Base-by-base conservation (phyloP, 371 early-diverging fungal species). In the Apophysomyces variabilis region DNA sequence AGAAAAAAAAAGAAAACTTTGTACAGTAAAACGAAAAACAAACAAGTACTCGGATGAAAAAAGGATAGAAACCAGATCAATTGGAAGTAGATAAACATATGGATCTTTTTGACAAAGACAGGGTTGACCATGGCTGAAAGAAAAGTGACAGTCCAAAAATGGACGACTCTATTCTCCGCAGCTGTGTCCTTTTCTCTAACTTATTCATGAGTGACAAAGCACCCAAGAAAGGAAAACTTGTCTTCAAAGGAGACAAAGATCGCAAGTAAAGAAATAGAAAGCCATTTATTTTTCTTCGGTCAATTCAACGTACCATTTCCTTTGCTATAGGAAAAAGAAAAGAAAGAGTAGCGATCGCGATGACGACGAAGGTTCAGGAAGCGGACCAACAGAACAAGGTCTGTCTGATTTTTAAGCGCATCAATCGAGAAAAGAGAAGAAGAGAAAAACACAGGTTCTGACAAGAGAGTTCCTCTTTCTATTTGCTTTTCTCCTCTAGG, bases 211-310 rank as follows among this genome's bases (percentile, higher is more conserved):
- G 74, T 61, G 65, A 50, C 41, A 66, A 68, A 65, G 45, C 65
- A 57, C 72, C 68, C 50, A 85, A 80, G 60, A 75, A 67, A 59
- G 74, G 72, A 21, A 86, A 85, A 50, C 82, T 88, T 26, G 59
- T 70, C 7, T 87, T 88, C 71, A 88, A 88, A 67, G 89, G 89
- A 4, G 89, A 88, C 2, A 81, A 81, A 41, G 74, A 75, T 44
- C 66, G 75, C 54, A 83, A 79, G 81, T 84, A 76, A 66, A 65
- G 44, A 50, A 21, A 21, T 9, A 47, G n/a, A 47, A 13, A 2
- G 47, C 7, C 11, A 13, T 14, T 21, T 64, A 57, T 11, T 58
- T 43, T 65, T 50, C 6, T 14, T 7, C 47, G 7, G 46, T n/a
- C 43, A 50, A n/a, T 45, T 46, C 16, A 41, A 35, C 16, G 6